These are phyloP conservation scores for Bertia moriformis DNA, from an alignment of 2,329 filamentous ascomycete species.

Conservation along the genomic window DNA sequence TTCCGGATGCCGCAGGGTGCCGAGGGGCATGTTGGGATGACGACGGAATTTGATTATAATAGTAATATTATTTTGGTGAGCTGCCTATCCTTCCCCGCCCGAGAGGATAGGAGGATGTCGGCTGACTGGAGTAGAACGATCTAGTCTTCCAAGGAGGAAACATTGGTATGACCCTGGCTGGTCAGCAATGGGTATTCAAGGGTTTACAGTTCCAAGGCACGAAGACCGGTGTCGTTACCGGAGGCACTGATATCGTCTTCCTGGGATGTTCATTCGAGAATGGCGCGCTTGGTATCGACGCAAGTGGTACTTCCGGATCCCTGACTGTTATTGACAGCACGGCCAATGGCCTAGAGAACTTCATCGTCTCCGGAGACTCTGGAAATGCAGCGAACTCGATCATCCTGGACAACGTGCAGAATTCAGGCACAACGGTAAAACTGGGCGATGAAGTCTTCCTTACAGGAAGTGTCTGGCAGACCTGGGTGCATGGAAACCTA, in stretches of 20 bases:
- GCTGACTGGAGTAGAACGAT: no score
- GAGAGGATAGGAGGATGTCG: no score
- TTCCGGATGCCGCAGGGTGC: conserved; percentile 18
- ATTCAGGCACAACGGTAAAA: conserved; percentile 9
- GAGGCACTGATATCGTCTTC: conserved; percentile 10
- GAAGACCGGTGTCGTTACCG: conserved; percentile 6
- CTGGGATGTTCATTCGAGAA: conserved; percentile 14
- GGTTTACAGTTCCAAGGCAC: conserved; percentile 7
- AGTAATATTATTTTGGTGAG: background rate
- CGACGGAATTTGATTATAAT: background rate
- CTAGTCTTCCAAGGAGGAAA: background rate
- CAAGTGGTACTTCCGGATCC: conserved; percentile 5
- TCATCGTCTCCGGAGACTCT: background rate
- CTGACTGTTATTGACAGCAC: background rate
- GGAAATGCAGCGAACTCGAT: background rate
- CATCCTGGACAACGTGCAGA: conserved; percentile 1
- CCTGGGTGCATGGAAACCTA: conserved; percentile 17
- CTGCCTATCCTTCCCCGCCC: no score
- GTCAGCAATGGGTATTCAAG: background rate
- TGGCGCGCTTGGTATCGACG: conserved; percentile 10
- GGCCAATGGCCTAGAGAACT: background rate
- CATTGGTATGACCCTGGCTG: conserved; percentile 2
- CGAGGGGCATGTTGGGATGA: conserved; percentile 2
- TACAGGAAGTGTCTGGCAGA: conserved; percentile 8
- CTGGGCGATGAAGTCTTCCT: conserved; percentile 9